Conservation (phyloP, 2,329 filamentous ascomycete genomes). For the Bipolaris gigantea region DNA sequence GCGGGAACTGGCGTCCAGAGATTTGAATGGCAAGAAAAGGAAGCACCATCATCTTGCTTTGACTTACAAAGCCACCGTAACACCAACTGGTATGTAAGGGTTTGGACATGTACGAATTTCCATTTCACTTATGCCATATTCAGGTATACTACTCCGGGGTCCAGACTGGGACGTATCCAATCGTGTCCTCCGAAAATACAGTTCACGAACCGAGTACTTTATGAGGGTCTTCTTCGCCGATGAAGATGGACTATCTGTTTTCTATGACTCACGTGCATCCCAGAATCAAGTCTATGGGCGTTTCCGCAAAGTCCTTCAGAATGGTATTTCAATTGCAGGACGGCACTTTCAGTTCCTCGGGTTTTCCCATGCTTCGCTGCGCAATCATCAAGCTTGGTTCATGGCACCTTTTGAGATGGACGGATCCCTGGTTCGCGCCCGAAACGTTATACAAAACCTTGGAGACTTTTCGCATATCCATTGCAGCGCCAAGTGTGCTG, state of each 20-base stretch:
- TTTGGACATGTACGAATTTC: background rate
- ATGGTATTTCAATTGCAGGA: conserved; percentile 55
- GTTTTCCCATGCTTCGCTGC: conserved; percentile 39
- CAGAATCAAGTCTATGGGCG: conserved; percentile 41
- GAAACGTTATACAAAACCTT: conserved; percentile 55
- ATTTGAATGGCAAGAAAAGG: conserved; percentile 55
- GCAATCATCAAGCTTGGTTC: conserved; percentile 38
- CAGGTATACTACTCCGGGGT: conserved; percentile 47
- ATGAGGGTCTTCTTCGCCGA: conserved; percentile 71
- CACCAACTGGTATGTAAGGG: conserved; percentile 41
- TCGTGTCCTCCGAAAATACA: conserved; percentile 35
- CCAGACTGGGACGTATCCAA: conserved; percentile 61
- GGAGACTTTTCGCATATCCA: conserved; percentile 52
- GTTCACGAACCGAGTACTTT: conserved; percentile 30
- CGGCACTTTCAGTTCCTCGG: conserved; percentile 38
- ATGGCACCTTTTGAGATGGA: conserved; percentile 35
- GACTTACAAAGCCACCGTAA: conserved; percentile 59
- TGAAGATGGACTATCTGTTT: conserved; percentile 68
- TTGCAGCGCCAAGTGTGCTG: conserved; percentile 61
- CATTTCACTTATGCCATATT: background rate
- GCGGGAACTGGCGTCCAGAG: conserved; percentile 59
- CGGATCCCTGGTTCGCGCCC: conserved; percentile 51
- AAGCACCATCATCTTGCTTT: conserved; percentile 47
- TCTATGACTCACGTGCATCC: conserved; percentile 53
- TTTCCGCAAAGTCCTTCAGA: conserved; percentile 62